Percentiles rank a stretch among this genome's conserved stretches.
Conservation (phyloP, 2,329 filamentous ascomycete species). For the Stagonosporopsis vannaccii region DNA sequence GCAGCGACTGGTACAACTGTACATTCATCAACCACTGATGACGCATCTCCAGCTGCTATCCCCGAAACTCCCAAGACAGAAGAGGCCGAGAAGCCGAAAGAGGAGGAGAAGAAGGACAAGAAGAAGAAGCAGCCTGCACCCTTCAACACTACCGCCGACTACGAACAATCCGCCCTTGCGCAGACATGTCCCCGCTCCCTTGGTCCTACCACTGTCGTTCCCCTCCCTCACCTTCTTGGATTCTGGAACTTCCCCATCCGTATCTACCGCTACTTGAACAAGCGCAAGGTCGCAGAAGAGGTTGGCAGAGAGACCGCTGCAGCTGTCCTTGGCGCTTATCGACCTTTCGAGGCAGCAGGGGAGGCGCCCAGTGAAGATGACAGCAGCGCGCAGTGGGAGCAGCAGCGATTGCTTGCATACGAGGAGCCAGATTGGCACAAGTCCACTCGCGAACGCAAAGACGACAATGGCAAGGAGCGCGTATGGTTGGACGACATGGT, state of each 20-base stretch:
- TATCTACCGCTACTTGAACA: conserved; percentile 86
- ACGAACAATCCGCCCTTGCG: conserved; percentile 71
- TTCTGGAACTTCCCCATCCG: conserved; percentile 89
- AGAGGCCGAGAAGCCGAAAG: conserved; percentile 43
- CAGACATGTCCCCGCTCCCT: conserved; percentile 72
- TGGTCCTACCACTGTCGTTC: conserved; percentile 74
- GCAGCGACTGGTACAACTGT: conserved; percentile 19
- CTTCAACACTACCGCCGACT: conserved; percentile 76
- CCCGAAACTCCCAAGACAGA: conserved; percentile 35
- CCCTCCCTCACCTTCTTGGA: conserved; percentile 88
- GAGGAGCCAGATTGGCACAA: conserved; percentile 89
- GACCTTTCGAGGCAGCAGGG: conserved; percentile 52
- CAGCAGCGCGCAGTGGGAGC: conserved; percentile 61
- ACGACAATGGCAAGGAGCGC: conserved; percentile 60
- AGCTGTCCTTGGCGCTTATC: conserved; percentile 71
- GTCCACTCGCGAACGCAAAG: conserved; percentile 66
- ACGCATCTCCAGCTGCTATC: conserved; percentile 44
- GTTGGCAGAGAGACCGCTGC: conserved; percentile 89
- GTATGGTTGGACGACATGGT: conserved; percentile 80
- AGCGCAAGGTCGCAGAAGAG: conserved; percentile 82
- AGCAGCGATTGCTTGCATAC: conserved; percentile 67
- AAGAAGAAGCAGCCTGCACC: conserved; percentile 70
- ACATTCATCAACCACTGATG: conserved; percentile 33
- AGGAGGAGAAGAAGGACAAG: conserved; percentile 54
- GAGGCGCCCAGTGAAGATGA: conserved; percentile 38